phyloP scores from a whole-genome alignment of 23 red algal genomes.

The Gracilaria domingensis region DNA sequence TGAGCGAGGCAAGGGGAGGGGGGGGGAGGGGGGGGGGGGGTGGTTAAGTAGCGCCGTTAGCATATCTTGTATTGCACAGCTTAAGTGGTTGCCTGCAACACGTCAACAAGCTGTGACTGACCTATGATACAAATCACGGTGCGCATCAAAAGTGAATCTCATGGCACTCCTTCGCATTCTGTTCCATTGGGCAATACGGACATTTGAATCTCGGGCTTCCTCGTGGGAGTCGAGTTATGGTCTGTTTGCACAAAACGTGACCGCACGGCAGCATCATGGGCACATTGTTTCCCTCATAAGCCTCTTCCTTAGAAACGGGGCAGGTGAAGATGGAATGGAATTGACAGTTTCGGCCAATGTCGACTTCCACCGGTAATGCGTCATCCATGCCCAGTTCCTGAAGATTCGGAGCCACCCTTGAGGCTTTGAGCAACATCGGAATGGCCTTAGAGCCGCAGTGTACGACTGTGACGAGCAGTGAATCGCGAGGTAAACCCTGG shows the following conservation, averaged over 20 bases:
- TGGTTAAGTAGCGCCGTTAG: neutral
- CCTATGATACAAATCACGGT: neutral
- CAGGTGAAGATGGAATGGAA: conserved; percentile 89
- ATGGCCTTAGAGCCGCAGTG: conserved; percentile 77
- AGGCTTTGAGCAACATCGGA: conserved; percentile 78
- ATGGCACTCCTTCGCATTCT: conserved; percentile 69
- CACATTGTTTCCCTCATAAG: conserved; percentile 63
- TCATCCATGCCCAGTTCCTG: conserved; percentile 72
- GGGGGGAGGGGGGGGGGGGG: neutral
- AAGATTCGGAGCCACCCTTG: conserved; percentile 66
- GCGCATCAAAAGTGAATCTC: conserved; percentile 69
- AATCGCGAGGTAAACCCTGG: conserved; percentile 65
- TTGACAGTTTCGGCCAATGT: conserved; percentile 72
- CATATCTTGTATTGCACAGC: neutral
- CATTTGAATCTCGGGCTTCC: conserved; percentile 86
- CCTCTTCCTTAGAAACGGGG: conserved; percentile 84
- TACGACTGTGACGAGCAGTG: conserved; percentile 71
- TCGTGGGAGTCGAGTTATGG: conserved; percentile 78
- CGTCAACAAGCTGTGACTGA: neutral
- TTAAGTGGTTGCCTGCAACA: neutral
- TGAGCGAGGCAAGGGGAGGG: neutral
- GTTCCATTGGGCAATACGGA: conserved; percentile 91
- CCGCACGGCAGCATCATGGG: conserved; percentile 88
- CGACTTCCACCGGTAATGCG: conserved; percentile 85
- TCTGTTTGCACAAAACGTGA: conserved; percentile 84